A percentile compares a stretch with the other conserved stretches of the same genome.
phyloP scores from a whole-genome alignment of 306 rosid genomes.

The Quercus dentata region DNA sequence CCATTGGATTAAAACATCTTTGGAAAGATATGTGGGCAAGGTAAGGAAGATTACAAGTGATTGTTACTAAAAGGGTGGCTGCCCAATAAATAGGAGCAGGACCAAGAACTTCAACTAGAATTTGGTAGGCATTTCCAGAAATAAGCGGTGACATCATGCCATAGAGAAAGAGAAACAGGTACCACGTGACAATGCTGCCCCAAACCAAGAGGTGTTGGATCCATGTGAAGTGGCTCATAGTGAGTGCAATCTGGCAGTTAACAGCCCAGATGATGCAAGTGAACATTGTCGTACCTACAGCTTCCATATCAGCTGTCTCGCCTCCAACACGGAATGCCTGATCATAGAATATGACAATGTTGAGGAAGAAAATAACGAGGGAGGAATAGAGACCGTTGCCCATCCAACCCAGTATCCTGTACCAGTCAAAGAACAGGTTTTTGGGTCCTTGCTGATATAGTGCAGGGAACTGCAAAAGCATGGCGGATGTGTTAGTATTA shows the following conservation, averaged over 20 bases:
- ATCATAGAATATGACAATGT: constrained; percentile 61
- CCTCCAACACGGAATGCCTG: constrained; percentile 81
- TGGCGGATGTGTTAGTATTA: not conserved
- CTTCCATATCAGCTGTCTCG: constrained; percentile 82
- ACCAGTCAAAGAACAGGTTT: constrained; percentile 94
- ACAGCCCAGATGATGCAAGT: constrained; percentile 94
- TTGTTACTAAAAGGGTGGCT: constrained; percentile 66
- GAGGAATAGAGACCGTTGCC: constrained; percentile 86
- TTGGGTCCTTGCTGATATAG: constrained; percentile 93
- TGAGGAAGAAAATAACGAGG: constrained; percentile 70
- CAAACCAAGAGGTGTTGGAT: constrained; percentile 86
- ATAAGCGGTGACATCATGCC: constrained; percentile 58
- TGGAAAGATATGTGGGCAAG: constrained; percentile 78
- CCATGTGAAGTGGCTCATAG: constrained; percentile 99
- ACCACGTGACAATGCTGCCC: constrained; percentile 93
- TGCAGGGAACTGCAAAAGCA: constrained; percentile 79
- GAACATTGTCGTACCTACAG: constrained; percentile 92
- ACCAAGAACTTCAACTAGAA: constrained; percentile 72
- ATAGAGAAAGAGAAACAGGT: constrained; percentile 68
- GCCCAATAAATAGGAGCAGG: constrained; percentile 88
- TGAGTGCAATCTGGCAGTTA: constrained; percentile 87
- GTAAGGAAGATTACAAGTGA: constrained; percentile 83
- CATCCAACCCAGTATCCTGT: constrained; percentile 94
- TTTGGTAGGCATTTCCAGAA: constrained; percentile 59
- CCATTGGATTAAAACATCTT: constrained; percentile 88